Percentiles rank a stretch among this genome's conserved stretches.
These are phyloP conservation scores for Aspergillus jensenii DNA, from an alignment of 2,329 filamentous ascomycete genomes.

Conservation along the genomic window DNA sequence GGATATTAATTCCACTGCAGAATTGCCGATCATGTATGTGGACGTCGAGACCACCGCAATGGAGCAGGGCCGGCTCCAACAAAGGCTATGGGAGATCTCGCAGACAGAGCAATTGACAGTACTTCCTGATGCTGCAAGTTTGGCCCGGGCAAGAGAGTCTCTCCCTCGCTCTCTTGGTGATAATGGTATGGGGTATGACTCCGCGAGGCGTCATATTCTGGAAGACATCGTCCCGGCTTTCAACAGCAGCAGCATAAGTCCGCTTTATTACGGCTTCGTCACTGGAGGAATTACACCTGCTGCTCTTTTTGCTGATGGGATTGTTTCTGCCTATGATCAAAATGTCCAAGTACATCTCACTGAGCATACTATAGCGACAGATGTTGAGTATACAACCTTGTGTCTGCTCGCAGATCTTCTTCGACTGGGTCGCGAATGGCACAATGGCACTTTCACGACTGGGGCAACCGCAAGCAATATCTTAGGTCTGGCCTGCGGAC, in stretches of 20 bases:
- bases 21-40: conserved; percentile 15
- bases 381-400: conserved; percentile 72
- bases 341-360: conserved; percentile 83
- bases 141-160: conserved; percentile 34
- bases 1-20: background rate
- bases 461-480: conserved; percentile 68
- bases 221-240: conserved; percentile 54
- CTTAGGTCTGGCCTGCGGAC: conserved; percentile 65
- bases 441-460: conserved; percentile 77
- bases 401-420: conserved; percentile 69
- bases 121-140: conserved; percentile 29
- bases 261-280: conserved; percentile 85
- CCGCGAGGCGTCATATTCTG: conserved; percentile 39
- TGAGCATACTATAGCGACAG: conserved; percentile 70
- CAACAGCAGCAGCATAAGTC: conserved; percentile 63
- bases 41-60: conserved; percentile 7
- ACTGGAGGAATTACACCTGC: conserved; percentile 78
- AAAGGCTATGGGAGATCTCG: conserved; percentile 31
- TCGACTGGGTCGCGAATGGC: conserved; percentile 59
- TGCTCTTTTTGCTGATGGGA: conserved; percentile 76
- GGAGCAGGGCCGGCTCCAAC: conserved; percentile 22
- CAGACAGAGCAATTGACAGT: conserved; percentile 31
- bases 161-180: conserved; percentile 30
- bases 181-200: conserved; percentile 31
- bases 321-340: conserved; percentile 80